Conservation (phyloP, 2,329 filamentous ascomycete species). For the Ceratocystis albifundus region DNA sequence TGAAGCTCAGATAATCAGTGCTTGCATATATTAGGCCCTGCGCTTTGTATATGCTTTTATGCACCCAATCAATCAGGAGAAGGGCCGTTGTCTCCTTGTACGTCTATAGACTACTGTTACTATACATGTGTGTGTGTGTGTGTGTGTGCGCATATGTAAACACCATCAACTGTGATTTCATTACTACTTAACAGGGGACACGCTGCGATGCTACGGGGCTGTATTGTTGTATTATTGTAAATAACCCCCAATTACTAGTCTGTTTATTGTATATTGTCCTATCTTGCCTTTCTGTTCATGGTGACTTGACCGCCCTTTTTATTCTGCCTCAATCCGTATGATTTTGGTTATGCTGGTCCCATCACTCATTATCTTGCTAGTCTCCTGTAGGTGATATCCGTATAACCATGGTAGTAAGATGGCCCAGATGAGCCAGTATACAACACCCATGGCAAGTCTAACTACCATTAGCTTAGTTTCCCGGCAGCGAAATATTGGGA, state of each 20-base stretch:
- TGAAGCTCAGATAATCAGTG: not conserved
- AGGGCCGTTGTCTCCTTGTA: not conserved
- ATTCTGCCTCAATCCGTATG: constrained; percentile 27
- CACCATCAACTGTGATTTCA: not conserved
- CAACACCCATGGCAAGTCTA: constrained; percentile 45
- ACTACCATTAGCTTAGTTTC: constrained; percentile 2
- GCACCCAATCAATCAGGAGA: not conserved
- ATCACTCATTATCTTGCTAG: constrained; percentile 48
- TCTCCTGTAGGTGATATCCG: constrained; percentile 52
- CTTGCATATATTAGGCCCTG: not conserved
- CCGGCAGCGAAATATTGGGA: not conserved
- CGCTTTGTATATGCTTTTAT: not conserved
- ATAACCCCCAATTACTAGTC: not conserved
- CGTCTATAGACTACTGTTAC: too few relatives aligned
- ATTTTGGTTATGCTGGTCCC: constrained; percentile 56
- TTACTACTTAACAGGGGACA: not conserved
- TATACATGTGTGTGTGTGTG: too few relatives aligned
- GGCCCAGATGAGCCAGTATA: constrained; percentile 61
- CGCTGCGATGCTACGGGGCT: not conserved
- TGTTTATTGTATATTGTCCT: not conserved
- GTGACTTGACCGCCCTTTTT: not conserved
- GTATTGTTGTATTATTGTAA: not conserved
- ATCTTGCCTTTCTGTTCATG: too few relatives aligned
- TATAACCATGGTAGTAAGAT: constrained; percentile 47
- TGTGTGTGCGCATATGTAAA: too few relatives aligned